Evolutionary conservation across 2,329 filamentous ascomycete species (phyloP).

Genomic region (Verruconis gallopava): DNA sequence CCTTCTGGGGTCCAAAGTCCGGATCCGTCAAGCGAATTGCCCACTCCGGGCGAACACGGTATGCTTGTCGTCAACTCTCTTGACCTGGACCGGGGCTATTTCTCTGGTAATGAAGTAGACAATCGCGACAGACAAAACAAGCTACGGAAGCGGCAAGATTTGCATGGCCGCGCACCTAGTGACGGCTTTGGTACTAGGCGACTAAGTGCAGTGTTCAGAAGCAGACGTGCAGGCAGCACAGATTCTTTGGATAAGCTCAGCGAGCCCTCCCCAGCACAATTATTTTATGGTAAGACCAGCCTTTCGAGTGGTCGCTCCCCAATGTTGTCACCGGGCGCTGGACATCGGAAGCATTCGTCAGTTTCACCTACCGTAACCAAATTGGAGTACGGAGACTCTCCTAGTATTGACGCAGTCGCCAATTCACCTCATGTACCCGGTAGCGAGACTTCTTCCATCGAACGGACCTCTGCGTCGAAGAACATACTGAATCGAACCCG

Average conservation of each 20-base stretch:
- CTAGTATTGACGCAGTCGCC: conserved; percentile 32
- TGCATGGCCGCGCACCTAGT: conserved; percentile 59
- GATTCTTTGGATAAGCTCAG: conserved; percentile 56
- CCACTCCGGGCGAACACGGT: conserved; percentile 6
- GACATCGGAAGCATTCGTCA: conserved; percentile 26
- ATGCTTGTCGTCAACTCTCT: conserved; percentile 23
- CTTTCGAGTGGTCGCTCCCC: conserved; percentile 30
- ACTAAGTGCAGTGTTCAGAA: conserved; percentile 31
- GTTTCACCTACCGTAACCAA: conserved; percentile 44
- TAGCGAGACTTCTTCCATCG: conserved; percentile 37
- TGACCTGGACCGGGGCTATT: conserved; percentile 80
- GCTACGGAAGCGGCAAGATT: conserved; percentile 55
- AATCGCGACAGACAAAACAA: conserved; percentile 58
- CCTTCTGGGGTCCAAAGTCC: not conserved
- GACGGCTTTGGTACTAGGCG: conserved; percentile 19
- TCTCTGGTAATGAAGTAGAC: conserved; percentile 78
- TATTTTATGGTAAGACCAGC: conserved; percentile 22
- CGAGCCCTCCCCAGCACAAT: conserved; percentile 23
- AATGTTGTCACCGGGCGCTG: conserved; percentile 21
- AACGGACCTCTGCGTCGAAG: conserved; percentile 23
- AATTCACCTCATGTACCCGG: conserved; percentile 25
- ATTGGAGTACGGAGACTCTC: conserved; percentile 37
- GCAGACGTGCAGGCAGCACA: conserved; percentile 54
- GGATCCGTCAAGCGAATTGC: conserved; percentile 1
- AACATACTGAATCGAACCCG: conserved; percentile 30